These are phyloP conservation scores for Apiospora pterosperma DNA, from an alignment of 2,329 filamentous ascomycete species.

Conservation along the genomic window DNA sequence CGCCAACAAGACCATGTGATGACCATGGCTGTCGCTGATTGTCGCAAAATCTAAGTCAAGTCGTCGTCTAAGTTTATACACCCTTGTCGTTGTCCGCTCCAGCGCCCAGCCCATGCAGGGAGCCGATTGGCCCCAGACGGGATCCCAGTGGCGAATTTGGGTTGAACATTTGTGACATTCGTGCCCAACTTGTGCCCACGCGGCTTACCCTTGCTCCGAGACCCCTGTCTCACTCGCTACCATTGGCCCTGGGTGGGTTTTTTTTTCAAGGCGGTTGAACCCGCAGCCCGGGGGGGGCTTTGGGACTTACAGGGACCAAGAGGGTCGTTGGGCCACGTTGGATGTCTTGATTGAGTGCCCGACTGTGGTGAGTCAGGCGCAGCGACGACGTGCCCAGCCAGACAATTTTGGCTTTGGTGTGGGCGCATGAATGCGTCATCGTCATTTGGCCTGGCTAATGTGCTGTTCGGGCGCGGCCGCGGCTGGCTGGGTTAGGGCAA, in stretches of 20 bases:
- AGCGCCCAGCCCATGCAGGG: background rate
- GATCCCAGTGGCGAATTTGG: background rate
- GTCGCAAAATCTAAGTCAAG: background rate
- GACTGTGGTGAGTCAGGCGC: background rate
- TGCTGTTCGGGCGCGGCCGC: background rate
- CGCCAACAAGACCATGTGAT: background rate
- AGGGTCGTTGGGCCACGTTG: background rate
- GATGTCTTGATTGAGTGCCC: constrained; percentile 1
- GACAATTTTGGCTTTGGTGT: background rate
- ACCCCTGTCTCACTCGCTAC: background rate
- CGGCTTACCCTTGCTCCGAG: background rate
- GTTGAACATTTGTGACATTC: background rate
- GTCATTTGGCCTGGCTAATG: background rate
- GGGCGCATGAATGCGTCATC: background rate
- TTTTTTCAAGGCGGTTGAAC: background rate
- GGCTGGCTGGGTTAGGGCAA: background rate
- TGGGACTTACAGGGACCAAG: background rate
- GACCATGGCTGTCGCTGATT: background rate
- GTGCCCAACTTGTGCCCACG: background rate
- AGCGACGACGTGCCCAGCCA: background rate
- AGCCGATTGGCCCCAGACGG: background rate
- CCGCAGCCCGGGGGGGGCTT: background rate
- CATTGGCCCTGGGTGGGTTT: background rate
- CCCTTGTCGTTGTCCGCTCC: background rate
- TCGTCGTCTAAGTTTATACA: background rate